Evolutionary conservation across 2,329 filamentous ascomycete genomes (phyloP).

Genomic region (Fusarium avenaceum): DNA sequence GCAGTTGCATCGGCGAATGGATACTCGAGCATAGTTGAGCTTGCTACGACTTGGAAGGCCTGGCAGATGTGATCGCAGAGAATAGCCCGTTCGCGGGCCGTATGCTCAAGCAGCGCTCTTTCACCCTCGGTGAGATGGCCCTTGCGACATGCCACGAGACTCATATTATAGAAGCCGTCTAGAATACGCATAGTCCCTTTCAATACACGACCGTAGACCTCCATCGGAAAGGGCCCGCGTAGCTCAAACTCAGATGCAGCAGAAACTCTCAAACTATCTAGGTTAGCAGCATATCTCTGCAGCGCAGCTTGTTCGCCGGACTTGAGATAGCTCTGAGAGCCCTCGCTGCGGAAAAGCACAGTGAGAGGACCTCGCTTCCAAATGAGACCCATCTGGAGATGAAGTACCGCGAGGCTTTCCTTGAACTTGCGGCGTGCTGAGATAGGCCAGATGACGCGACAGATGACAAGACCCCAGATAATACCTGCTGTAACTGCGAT

Average conservation of each 20-base stretch:
- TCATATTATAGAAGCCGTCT: slow-evolving; percentile 96
- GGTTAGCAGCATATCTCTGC: slow-evolving; percentile 64
- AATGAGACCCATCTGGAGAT: slow-evolving; percentile 93
- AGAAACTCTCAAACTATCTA: slow-evolving; percentile 79
- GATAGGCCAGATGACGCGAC: slow-evolving; percentile 91
- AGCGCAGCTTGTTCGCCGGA: slow-evolving; percentile 25
- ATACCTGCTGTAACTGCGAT: slow-evolving; percentile 90
- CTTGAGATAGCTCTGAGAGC: slow-evolving; percentile 75
- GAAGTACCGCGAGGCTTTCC: slow-evolving; percentile 87
- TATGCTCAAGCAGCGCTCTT: slow-evolving; percentile 82
- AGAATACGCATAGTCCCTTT: slow-evolving; percentile 85
- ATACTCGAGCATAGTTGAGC: slow-evolving; percentile 93
- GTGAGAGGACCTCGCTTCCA: slow-evolving; percentile 94
- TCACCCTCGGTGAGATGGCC: slow-evolving; percentile 83
- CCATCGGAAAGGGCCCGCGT: slow-evolving; percentile 84
- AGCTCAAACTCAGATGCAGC: slow-evolving; percentile 89
- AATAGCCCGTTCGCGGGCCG: slow-evolving; percentile 80
- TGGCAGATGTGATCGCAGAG: slow-evolving; percentile 92
- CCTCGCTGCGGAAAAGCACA: slow-evolving; percentile 73
- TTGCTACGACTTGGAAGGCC: slow-evolving; percentile 86
- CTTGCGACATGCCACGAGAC: slow-evolving; percentile 87
- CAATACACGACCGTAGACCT: slow-evolving; percentile 79
- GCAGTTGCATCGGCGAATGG: slow-evolving; percentile 90
- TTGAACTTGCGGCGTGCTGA: slow-evolving; percentile 89
- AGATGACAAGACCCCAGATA: slow-evolving; percentile 92